Percentiles rank a stretch among this genome's conserved stretches.
Evolutionary conservation across 2,329 filamentous ascomycete species (phyloP).

Genomic region (Pseudocercospora macadamiae): DNA sequence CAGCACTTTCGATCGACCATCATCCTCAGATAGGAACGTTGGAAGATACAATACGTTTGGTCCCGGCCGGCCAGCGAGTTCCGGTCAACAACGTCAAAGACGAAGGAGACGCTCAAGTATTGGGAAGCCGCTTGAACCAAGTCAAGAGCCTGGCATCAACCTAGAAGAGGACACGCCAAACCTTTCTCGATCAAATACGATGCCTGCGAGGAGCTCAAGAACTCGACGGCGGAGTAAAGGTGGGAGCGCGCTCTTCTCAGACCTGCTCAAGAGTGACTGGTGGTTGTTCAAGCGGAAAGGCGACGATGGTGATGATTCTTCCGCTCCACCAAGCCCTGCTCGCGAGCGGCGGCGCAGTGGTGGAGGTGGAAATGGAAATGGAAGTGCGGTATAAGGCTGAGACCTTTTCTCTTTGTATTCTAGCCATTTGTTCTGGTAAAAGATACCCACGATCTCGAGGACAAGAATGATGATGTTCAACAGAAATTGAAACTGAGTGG

Average conservation of each 20-base stretch:
- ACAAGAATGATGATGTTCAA: no score
- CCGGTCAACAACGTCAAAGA: conserved; percentile 20
- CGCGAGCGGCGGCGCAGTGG: conserved; percentile 4
- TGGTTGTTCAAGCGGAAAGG: conserved; percentile 32
- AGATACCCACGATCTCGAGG: neutral
- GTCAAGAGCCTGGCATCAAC: neutral
- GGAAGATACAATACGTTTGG: neutral
- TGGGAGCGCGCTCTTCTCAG: conserved; percentile 36
- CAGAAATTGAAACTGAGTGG: no score
- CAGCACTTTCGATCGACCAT: conserved; percentile 28
- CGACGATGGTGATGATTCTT: conserved; percentile 6
- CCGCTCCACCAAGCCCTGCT: conserved; percentile 2
- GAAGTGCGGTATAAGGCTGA: neutral
- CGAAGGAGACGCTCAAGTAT: conserved; percentile 27
- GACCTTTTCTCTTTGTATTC: neutral
- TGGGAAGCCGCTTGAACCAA: conserved; percentile 21
- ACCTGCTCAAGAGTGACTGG: conserved; percentile 35
- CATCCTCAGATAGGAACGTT: neutral
- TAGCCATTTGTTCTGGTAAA: neutral
- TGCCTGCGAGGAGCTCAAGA: conserved; percentile 23
- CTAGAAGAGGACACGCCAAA: conserved; percentile 3
- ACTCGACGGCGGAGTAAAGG: conserved; percentile 27
- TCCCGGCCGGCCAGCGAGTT: conserved; percentile 14
- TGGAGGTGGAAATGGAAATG: neutral
- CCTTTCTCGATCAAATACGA: conserved; percentile 25